Base-by-base conservation (phyloP, 495 filamentous ascomycete species). In the Lophiotrema nucula region DNA sequence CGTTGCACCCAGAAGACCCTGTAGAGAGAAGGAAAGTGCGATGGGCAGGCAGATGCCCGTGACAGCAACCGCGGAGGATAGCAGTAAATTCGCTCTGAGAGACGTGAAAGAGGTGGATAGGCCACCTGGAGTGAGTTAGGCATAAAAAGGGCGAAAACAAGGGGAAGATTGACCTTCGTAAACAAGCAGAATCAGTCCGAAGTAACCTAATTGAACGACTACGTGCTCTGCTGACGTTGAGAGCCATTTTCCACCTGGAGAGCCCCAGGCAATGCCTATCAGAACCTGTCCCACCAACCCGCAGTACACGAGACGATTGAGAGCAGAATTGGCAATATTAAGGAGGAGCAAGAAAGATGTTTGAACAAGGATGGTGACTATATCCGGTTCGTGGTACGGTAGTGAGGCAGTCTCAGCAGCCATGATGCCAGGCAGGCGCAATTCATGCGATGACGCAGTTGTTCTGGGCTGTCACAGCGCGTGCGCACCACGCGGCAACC, bases 201-300 rank as follows among this genome's bases (percentile, higher is more conserved):
- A 69, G 65, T 92, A 92, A 0, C 89, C 88, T n/a, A 92, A 66
- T 39, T 84, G 78, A 8, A 86, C 79, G 39, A 90, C 78, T 0
- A 76, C 74, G 2, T 78, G 64, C 68, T 91, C 77, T n/a, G 71
- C 67, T 3, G 69, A 66, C 0, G 42, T 51, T 25, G 67, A 60
- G 12, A 87, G 70, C 77, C 79, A 83, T 62, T 81, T 75, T 24
- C 71, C 68, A 11, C 74, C 78, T 0, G 87, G 87, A 0, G 77
- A 76, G 23, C 88, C 86, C 77, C 82, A 92, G 25, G 83, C 75
- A 2, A 88, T 76, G 24, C 89, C 89, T 23, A 91, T 69, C 16
- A 92, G 72, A 18, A 92, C 77, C 63, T 92, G 84, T 0, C 89
- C 88, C 46, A 92, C 75, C 3, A 92, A 76, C 0, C 87, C 86